These are phyloP conservation scores for Toxoplasma gondii DNA, from an alignment of 169 alveolate species.

Conservation along the genomic window DNA sequence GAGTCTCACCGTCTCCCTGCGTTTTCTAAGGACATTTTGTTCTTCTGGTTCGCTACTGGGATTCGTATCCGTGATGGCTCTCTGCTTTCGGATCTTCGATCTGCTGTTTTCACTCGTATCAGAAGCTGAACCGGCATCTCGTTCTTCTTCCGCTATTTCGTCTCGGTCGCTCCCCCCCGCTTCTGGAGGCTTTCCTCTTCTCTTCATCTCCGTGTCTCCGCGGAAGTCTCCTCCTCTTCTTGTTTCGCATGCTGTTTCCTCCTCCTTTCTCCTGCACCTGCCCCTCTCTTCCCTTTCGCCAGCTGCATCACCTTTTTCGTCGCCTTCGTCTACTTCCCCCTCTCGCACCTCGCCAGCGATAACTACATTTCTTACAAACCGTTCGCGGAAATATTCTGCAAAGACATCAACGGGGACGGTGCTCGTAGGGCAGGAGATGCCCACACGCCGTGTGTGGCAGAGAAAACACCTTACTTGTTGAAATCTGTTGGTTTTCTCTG, in stretches of 20 bases:
- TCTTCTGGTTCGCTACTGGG: no score
- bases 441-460: neutral
- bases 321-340: neutral
- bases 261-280: neutral
- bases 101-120: no score
- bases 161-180: no score
- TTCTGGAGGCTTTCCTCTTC: no score
- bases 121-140: no score
- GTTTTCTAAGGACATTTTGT: no score
- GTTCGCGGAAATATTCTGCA: neutral
- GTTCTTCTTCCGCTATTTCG: no score
- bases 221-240: neutral
- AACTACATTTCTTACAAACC: neutral
- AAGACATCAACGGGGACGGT: neutral
- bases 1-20: no score
- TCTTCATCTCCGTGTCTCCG: neutral
- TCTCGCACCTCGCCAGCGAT: neutral
- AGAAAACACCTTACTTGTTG: neutral
- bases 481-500: neutral
- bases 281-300: neutral
- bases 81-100: no score
- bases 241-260: neutral
- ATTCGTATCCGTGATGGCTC: no score
- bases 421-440: slow-evolving; percentile 2
- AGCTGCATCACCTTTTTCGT: neutral